Evolutionary conservation across 257 asterid species (phyloP).

Genomic region (Ophiorrhiza pumila): DNA sequence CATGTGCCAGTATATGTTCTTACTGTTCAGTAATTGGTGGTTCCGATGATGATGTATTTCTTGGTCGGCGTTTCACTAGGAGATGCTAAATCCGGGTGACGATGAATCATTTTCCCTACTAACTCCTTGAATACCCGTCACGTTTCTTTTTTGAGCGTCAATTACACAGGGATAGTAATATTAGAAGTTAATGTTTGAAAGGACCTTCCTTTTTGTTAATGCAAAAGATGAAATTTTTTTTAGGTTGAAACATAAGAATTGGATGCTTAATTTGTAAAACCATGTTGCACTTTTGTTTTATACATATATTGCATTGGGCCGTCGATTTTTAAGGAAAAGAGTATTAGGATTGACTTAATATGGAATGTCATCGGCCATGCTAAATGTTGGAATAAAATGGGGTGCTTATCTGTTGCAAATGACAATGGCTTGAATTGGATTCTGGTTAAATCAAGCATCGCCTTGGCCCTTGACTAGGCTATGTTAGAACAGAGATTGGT

Average conservation of each 20-base stretch:
- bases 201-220: not conserved
- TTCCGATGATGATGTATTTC: no score
- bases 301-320: not conserved
- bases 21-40: not conserved
- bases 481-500: not conserved
- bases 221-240: not conserved
- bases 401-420: not conserved
- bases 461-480: not conserved
- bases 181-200: not conserved
- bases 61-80: not conserved
- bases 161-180: not conserved
- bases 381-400: constrained; percentile 5
- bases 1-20: not conserved
- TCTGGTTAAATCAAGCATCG: not conserved
- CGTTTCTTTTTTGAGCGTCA: not conserved
- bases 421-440: not conserved
- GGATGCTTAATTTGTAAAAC: not conserved
- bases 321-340: not conserved
- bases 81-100: not conserved
- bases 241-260: not conserved
- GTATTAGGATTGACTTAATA: not conserved
- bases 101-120: not conserved
- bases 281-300: not conserved
- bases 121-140: no score
- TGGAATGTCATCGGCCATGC: not conserved